phyloP scores from a whole-genome alignment of 139 green algal genomes.

The Yamagishiella unicocca region DNA sequence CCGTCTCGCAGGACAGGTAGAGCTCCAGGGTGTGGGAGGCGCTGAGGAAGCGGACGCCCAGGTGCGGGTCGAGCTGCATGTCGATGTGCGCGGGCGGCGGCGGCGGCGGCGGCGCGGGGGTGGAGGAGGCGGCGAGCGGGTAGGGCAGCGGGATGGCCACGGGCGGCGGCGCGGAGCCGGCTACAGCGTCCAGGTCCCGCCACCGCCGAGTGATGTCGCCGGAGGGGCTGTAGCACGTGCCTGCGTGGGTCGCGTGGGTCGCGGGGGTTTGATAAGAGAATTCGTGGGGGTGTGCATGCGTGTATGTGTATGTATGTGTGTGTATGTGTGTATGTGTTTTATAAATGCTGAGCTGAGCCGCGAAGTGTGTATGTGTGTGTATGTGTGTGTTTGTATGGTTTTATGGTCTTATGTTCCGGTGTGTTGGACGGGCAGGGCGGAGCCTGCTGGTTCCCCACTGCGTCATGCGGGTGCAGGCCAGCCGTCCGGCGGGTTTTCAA shows the following conservation, averaged over 20 bases:
- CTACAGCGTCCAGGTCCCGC: constrained; percentile 1
- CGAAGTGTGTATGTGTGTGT: too few species aligned
- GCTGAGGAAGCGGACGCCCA: constrained; percentile 18
- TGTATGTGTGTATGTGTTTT: too few species aligned
- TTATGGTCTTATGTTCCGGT: too few species aligned
- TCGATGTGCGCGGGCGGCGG: constrained; percentile 26
- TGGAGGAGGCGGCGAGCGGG: background rate
- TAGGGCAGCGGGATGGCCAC: background rate
- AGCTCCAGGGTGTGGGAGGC: constrained; percentile 9
- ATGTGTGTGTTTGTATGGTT: too few species aligned
- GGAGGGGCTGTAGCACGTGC: constrained; percentile 41
- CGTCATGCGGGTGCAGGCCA: too few species aligned
- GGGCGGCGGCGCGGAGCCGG: background rate
- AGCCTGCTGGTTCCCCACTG: too few species aligned
- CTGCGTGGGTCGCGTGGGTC: background rate
- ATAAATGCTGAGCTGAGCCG: too few species aligned
- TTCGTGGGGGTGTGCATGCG: background rate
- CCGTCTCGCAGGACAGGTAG: constrained; percentile 23
- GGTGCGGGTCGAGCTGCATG: constrained; percentile 43
- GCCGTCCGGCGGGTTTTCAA: too few species aligned
- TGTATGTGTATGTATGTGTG: background rate
- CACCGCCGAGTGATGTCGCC: constrained; percentile 46
- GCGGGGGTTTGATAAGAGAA: background rate
- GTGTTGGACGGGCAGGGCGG: too few species aligned
- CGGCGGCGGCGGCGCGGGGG: background rate